Evolutionary conservation across 176 grass and related monocot species (phyloP), one percentile per base, ranked within the genome.

Genomic region (Tuctoria greenei): DNA sequence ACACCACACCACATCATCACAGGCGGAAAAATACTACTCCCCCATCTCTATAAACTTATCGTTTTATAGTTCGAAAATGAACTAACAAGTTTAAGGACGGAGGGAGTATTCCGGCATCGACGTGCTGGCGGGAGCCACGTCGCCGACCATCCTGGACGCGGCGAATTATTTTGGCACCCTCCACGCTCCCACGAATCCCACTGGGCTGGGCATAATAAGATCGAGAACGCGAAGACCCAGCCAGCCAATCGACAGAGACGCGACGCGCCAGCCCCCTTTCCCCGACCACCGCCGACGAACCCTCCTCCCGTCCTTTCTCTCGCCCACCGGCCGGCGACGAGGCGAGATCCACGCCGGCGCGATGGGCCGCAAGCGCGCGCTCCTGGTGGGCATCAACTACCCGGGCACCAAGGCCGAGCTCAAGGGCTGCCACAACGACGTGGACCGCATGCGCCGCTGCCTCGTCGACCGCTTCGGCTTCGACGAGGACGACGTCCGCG

Each of bases 351-450:
- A 8, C 38, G 74, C 85, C 38, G 69, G 39, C 46, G 52, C 58
- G 67, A 93, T 91, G 95, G 84, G 73, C 69, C 80, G 63, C 72
- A 64, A 38, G 37, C 50, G 56, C 56, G 57, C 75, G 41, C 8
- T 28, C 15, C 84, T 97, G 66, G 87, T 97, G 55, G 95, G 95
- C 17, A 85, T 85, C 91, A 97, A 97, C 86, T 97, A 97, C 79
- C 84, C 95, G 6, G 91, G 91, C 71, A 97, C 95, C 43, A 93
- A 89, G 73, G 95, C 95, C 0, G 95, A 97, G 84, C 88, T 97
- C 44, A 87, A 86, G 85, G 95, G 95, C 20, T 97, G 91, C 91
- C 77, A 91, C 84, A 97, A 97, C 84, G 95, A 97, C 37, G 95
- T 97, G 12, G 81, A 84, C 70, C 91, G 91, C 66, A 97, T 93